Evolutionary conservation across 352 stramenopile species (phyloP), one percentile per base, ranked within the genome.

Genomic region (Thraustochytrium sp.): DNA sequence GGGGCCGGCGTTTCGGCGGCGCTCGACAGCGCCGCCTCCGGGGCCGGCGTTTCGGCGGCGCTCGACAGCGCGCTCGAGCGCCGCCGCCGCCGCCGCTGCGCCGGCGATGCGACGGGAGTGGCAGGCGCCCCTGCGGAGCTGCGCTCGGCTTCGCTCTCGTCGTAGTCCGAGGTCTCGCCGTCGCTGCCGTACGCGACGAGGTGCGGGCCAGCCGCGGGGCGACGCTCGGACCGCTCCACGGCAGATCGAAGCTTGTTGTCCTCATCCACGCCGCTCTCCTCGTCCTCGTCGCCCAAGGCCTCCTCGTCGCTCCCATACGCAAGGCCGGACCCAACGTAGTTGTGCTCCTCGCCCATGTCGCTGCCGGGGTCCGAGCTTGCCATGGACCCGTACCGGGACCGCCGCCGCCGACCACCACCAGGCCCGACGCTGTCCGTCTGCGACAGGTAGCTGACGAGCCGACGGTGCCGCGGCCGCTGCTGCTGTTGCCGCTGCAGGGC

Each of bases 121-220:
- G 18, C 48, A 44, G 29, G 26, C 16, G 8, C 21, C 9, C 40
- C 18, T 11, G 16, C 46, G 34, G 59, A 2, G 36, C 29, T 11
- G 8, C n/a, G 26, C 9, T 55, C 59, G 40, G 8, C 34, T 9
- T 72, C 59, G 36, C 59, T 72, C 9, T 72, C 59, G 40, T 72
- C 9, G 5, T 13, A 38, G 9, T 72, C 59, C 0, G 59, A 72
- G 21, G 42, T 31, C 21, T 49, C 26, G 23, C 46, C 36, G 40
- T 72, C 59, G 40, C 59, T 72, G 21, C 40, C 59, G 46, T 72
- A 72, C 16, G 59, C 29, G n/a, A 72, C 59, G 40, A 72, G 59
- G 23, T 31, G 36, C 29, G 59, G 26, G n/a, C n/a, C n/a, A n/a
- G n/a, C n/a, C n/a, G n/a, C n/a, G n/a, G n/a, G n/a, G n/a, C n/a